A percentile compares a stretch with the other conserved stretches of the same genome.
Conservation (phyloP, 768 basidiomycete species). For the Chalciporus chontae region DNA sequence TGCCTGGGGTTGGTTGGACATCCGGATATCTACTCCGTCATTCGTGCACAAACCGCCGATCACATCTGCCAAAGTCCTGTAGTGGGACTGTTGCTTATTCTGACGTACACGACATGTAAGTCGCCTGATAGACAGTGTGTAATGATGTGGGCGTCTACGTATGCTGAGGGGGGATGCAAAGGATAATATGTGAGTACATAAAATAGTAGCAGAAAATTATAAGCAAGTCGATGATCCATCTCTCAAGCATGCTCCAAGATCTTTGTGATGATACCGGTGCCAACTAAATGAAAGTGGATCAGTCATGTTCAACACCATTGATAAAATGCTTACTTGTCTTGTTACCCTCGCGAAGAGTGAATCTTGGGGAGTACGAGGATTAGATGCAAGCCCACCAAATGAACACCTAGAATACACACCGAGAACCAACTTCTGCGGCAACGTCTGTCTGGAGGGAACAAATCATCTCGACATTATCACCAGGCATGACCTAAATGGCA, state of each 20-base stretch:
- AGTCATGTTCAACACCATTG: slow-evolving; percentile 2
- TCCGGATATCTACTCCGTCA: too few relatives aligned
- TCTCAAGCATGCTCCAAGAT: slow-evolving; percentile 48
- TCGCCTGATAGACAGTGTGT: neutral
- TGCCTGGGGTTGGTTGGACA: too few relatives aligned
- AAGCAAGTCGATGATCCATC: slow-evolving; percentile 6
- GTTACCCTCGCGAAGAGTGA: slow-evolving; percentile 93
- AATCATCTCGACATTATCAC: slow-evolving; percentile 94
- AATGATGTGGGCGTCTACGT: slow-evolving; percentile 6
- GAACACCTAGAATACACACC: slow-evolving; percentile 36
- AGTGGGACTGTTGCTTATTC: neutral
- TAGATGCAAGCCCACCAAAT: neutral
- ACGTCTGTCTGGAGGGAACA: slow-evolving; percentile 81
- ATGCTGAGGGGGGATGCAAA: slow-evolving; percentile 25
- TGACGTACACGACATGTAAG: neutral
- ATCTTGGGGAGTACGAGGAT: slow-evolving; percentile 33
- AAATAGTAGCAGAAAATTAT: slow-evolving; percentile 19
- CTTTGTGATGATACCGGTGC: slow-evolving; percentile 92
- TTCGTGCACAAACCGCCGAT: too few relatives aligned
- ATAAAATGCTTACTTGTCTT: slow-evolving; percentile 66
- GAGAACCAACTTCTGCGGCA: slow-evolving; percentile 83
- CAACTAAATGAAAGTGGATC: slow-evolving; percentile 49
- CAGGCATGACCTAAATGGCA: slow-evolving; percentile 78
- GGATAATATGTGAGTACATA: slow-evolving; percentile 13
- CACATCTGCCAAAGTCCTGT: too few relatives aligned